phyloP scores from a whole-genome alignment of 495 filamentous ascomycete species.

The Zalerion maritima region DNA sequence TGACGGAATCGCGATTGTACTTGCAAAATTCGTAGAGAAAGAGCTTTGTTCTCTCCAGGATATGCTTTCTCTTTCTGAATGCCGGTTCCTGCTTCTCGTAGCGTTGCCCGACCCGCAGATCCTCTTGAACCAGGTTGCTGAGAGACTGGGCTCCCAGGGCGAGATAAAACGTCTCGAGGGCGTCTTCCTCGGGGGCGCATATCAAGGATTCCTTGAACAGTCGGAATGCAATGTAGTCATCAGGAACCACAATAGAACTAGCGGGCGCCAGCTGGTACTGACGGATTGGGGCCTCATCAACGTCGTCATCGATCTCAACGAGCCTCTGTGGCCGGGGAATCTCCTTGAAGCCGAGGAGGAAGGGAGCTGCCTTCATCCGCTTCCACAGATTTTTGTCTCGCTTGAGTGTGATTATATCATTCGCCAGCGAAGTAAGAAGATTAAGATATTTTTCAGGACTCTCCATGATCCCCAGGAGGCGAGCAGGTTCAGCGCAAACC shows the following conservation, averaged over 20 bases:
- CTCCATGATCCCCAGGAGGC: conserved; percentile 61
- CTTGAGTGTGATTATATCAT: conserved; percentile 51
- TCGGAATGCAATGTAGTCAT: conserved; percentile 74
- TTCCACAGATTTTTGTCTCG: conserved; percentile 62
- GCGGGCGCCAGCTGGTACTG: conserved; percentile 61
- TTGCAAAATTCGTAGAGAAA: conserved; percentile 61
- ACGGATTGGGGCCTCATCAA: conserved; percentile 55
- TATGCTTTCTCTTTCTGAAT: conserved; percentile 53
- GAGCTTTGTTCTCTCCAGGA: conserved; percentile 72
- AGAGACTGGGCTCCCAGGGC: conserved; percentile 45
- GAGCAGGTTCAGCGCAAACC: conserved; percentile 62
- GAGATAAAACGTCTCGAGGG: conserved; percentile 69
- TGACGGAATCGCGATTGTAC: conserved; percentile 50
- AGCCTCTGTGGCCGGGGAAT: conserved; percentile 36
- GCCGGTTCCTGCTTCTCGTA: conserved; percentile 31
- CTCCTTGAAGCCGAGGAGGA: conserved; percentile 68
- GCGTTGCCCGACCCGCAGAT: conserved; percentile 37
- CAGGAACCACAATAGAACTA: conserved; percentile 59
- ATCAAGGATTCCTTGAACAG: conserved; percentile 70
- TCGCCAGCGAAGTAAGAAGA: conserved; percentile 61
- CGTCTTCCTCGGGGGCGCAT: conserved; percentile 76
- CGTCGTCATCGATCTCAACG: conserved; percentile 44
- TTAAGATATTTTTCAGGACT: conserved; percentile 73
- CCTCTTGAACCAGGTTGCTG: conserved; percentile 43
- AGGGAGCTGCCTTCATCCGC: conserved; percentile 59